Conservation (phyloP, 768 basidiomycete genomes). For the Amanita molliuscula region DNA sequence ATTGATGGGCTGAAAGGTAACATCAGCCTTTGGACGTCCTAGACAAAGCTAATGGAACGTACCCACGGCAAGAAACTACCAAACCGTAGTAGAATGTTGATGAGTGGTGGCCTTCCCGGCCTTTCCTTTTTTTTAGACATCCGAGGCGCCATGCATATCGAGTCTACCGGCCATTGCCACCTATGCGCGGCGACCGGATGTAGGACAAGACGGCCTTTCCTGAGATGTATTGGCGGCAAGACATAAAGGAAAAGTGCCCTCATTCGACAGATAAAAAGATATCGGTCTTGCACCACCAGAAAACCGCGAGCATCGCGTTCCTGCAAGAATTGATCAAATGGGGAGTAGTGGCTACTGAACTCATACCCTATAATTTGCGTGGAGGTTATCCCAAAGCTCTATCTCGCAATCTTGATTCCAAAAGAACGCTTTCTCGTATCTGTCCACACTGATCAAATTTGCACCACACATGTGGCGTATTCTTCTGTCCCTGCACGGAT, state of each 20-base stretch:
- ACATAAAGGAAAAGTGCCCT: constrained; percentile 34
- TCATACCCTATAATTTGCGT: not conserved
- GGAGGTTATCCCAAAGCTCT: not conserved
- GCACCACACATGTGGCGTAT: not conserved
- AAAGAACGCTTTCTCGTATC: not conserved
- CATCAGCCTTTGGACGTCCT: not conserved
- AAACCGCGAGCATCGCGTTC: not conserved
- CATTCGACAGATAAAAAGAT: constrained; percentile 32
- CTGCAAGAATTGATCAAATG: not conserved
- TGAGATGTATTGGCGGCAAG: constrained; percentile 17
- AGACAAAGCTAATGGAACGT: constrained; percentile 4
- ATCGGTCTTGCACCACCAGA: not conserved
- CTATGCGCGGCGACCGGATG: constrained; percentile 34
- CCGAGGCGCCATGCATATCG: constrained; percentile 28
- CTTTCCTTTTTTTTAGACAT: constrained; percentile 12
- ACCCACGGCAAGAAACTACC: constrained; percentile 51
- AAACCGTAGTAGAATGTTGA: constrained; percentile 51
- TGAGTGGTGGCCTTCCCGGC: constrained; percentile 15
- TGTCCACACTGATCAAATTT: not conserved
- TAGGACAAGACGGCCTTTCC: constrained; percentile 15
- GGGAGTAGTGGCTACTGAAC: not conserved
- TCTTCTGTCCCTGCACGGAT: not conserved
- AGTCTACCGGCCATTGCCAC: constrained; percentile 53
- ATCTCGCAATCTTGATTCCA: constrained; percentile 3
- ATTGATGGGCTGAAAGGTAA: constrained; percentile 40